Evolutionary conservation across 352 stramenopile species (phyloP).

Genomic region (Phytophthora macrochlamydospora): DNA sequence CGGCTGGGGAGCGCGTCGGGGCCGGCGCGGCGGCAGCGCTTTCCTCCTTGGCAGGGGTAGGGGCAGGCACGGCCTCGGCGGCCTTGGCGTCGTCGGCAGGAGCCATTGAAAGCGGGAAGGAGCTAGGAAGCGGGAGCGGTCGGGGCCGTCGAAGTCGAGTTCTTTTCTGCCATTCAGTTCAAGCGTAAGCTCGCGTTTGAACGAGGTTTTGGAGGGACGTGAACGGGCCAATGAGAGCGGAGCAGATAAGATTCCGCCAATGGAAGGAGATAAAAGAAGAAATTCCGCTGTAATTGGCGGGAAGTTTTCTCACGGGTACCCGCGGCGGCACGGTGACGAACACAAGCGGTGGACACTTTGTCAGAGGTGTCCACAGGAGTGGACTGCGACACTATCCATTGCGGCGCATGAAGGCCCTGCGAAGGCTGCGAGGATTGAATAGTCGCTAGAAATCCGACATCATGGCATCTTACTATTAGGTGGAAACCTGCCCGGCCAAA

Average conservation of each 20-base stretch:
- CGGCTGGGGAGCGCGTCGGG: slow-evolving; percentile 54
- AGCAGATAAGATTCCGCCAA: slow-evolving; percentile 3
- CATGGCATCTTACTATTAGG: too few species aligned
- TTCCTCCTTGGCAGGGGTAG: slow-evolving; percentile 20
- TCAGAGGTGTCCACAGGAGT: too few species aligned
- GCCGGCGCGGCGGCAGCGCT: slow-evolving; percentile 19
- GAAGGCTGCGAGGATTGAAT: too few species aligned
- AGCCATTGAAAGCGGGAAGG: slow-evolving; percentile 27
- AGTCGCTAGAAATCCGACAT: too few species aligned
- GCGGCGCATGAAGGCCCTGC: too few species aligned
- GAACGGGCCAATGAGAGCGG: not conserved
- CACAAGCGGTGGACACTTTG: not conserved
- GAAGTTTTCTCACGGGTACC: not conserved
- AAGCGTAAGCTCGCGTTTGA: slow-evolving; percentile 18
- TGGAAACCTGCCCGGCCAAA: too few species aligned
- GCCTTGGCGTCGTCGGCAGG: slow-evolving; percentile 61
- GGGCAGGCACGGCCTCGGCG: slow-evolving; percentile 36
- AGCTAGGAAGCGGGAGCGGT: slow-evolving; percentile 17
- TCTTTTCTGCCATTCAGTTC: slow-evolving; percentile 45
- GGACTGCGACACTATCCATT: too few species aligned
- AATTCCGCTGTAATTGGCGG: not conserved
- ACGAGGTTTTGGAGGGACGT: not conserved
- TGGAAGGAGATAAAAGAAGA: not conserved
- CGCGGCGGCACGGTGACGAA: not conserved
- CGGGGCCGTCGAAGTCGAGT: slow-evolving; percentile 43